Base-by-base conservation (phyloP, 2,329 filamentous ascomycete species). In the Aspergillus alliaceus region DNA sequence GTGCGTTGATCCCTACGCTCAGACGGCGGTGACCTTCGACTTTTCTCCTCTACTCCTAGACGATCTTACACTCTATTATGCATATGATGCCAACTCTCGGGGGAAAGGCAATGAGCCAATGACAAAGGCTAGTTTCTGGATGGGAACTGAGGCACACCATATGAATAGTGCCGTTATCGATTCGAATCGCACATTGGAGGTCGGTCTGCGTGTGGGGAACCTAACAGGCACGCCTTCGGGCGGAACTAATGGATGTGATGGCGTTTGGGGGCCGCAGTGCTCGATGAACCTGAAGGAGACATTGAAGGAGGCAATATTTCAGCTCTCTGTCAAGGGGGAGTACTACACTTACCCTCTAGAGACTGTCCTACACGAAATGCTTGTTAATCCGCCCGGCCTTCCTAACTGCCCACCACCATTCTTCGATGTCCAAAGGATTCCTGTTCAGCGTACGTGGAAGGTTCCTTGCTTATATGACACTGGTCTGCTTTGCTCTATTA, bases 1-100 rank as follows among this genome's bases (percentile, higher is more conserved):
- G 20, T 76, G 73, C 57, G 68, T 76, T 57, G 73, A 76, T 54
- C 68, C 73, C 5, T 61, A 75, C 15, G 73, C 73, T 46, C 73
- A 76, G 58, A 71, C 69, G 5, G 71, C 73, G 22, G 62, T 74
- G 15, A 59, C 66, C 20, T 64, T 76, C 46, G 57, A 61, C 5
- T 73, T 75, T 44, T 59, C 65, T n/a, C 71, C 72, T 44, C 66
- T 76, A 11, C 73, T 75, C 52, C 54, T 66, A 20, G 62, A 69
- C 20, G 62, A 69, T 4, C 62, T 76, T 46, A 68, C 64, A 47
- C 64, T 76, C 29, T 75, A 66, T 40, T 76, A 75, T 53, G 66
- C 61, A 12, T 76, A 70, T 55, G 73, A 76, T 54, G 69, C 70
- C 39, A 68, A 66, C 42, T 49, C 62, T 1, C 65, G 61, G 2